Base-by-base conservation (phyloP, 2,329 filamentous ascomycete species). In the Cercospora zeae-maydis region DNA sequence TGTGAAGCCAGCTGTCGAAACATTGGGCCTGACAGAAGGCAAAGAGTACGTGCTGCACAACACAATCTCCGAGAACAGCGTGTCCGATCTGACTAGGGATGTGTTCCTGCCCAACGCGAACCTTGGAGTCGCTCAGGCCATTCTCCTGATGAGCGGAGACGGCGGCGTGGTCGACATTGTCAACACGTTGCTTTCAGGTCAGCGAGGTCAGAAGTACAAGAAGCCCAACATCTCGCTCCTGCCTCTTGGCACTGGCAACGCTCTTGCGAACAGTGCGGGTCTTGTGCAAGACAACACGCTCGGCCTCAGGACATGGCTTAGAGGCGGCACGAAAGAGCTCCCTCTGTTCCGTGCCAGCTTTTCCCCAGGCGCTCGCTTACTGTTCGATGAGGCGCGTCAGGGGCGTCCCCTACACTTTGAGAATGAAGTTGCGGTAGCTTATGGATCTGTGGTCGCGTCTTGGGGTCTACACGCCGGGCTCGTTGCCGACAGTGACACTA, bases 381-480 rank as follows among this genome's bases (percentile, higher is more conserved):
- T 82, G 3, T 68, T 75, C 14, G 73, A 80, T 60, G 78, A 82
- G 73, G 78, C 73, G 19, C 77, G 76, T 10, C 75, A 80, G 34
- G 80, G 82, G 59, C 73, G 74, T 39, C 64, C 69, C 7, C 68
- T 77, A 3, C 67, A 75, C 1, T 0, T 69, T 54, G 69, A 75
- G 33, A 71, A 75, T 21, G 72, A 67, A 56, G 70, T 64, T 0
- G 74, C 74, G 0, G 70, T 70, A 0, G 71, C 83, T 2, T 84
- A 89, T 70, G 93, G 92, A 27, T 89, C 89, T 24, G 91, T 97
- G 21, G 93, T 98, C 1, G 88, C 88, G 49, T 95, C 90, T 75
- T 96, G 96, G 84, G 93, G 90, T 19, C 86, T 98, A 72, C 93
- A 98, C 73, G 91, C 93, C 31, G 87, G 88, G 45, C 83, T 98